Percentiles rank a stretch among this genome's conserved stretches.
Conservation (phyloP, 495 filamentous ascomycete species). For the Evernia prunastri region DNA sequence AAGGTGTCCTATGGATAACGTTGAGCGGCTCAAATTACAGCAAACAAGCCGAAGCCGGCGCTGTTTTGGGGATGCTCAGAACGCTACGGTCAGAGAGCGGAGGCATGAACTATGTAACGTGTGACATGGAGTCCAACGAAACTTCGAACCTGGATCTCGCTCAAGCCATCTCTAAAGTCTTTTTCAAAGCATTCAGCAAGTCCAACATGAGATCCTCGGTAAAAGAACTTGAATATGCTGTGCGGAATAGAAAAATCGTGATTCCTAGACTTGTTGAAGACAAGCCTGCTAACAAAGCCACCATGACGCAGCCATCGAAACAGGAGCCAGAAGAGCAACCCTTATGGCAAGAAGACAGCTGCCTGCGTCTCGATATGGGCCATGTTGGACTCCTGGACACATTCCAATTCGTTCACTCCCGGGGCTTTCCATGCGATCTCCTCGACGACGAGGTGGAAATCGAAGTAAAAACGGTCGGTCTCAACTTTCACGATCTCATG, state of each 20-base stretch:
- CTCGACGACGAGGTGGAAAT: conserved; percentile 21
- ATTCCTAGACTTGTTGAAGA: conserved; percentile 27
- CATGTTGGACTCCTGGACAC: conserved; percentile 18
- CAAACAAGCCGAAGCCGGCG: conserved; percentile 11
- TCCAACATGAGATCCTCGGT: background rate
- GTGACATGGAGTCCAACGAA: conserved; percentile 26
- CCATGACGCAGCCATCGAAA: background rate
- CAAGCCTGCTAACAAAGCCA: conserved; percentile 1
- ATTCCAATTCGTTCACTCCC: conserved; percentile 16
- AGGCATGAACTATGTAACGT: conserved; percentile 12
- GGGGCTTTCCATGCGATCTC: conserved; percentile 9
- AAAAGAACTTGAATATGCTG: conserved; percentile 30
- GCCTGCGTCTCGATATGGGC: conserved; percentile 13
- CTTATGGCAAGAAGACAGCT: conserved; percentile 12
- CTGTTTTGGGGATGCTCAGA: conserved; percentile 26
- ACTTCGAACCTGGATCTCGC: conserved; percentile 5
- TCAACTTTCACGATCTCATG: conserved; percentile 38
- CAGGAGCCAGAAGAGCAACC: conserved; percentile 5
- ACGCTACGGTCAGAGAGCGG: conserved; percentile 24
- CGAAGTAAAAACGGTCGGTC: conserved; percentile 10
- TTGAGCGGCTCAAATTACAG: conserved; percentile 21
- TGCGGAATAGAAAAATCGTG: conserved; percentile 29
- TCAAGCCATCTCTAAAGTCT: conserved; percentile 9
- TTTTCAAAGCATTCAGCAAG: conserved; percentile 11
- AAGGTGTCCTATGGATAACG: conserved; percentile 27